These are phyloP conservation scores for Tylopilus felleus DNA, from an alignment of 768 basidiomycete genomes.

Conservation along the genomic window DNA sequence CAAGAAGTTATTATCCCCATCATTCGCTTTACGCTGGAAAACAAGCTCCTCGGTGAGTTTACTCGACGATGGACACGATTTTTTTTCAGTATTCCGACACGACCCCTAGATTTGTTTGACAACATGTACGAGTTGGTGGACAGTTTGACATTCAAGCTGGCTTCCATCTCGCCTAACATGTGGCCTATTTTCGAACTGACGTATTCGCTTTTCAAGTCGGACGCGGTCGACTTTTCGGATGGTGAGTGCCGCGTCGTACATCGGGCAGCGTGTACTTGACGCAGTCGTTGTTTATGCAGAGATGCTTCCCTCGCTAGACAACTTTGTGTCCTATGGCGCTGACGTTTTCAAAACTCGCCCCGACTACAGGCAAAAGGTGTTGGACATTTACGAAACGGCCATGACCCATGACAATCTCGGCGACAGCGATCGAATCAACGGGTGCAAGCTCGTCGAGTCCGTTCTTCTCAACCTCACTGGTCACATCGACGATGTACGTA, in stretches of 20 bases:
- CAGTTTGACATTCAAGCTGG: slow-evolving; percentile 77
- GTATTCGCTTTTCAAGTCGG: slow-evolving; percentile 77
- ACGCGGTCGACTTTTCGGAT: slow-evolving; percentile 84
- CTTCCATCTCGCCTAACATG: slow-evolving; percentile 72
- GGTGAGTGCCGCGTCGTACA: slow-evolving; percentile 40
- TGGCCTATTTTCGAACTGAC: slow-evolving; percentile 87
- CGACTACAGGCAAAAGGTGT: slow-evolving; percentile 74
- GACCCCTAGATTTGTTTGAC: slow-evolving; percentile 68
- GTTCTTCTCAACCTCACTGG: slow-evolving; percentile 78
- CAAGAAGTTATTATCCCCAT: slow-evolving; percentile 81
- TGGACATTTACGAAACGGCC: slow-evolving; percentile 80
- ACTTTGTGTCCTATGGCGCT: slow-evolving; percentile 81
- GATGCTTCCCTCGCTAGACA: slow-evolving; percentile 86
- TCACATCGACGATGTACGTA: slow-evolving; percentile 69
- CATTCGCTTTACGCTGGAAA: slow-evolving; percentile 72
- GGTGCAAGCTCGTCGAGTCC: slow-evolving; percentile 81
- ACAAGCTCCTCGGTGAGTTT: slow-evolving; percentile 66
- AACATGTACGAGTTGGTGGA: slow-evolving; percentile 86
- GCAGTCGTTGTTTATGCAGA: slow-evolving; percentile 41
- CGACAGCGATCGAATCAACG: slow-evolving; percentile 80
- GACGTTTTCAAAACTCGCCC: slow-evolving; percentile 68
- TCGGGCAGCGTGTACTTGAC: neutral
- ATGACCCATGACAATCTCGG: slow-evolving; percentile 71
- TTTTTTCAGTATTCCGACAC: neutral
- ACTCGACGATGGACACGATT: neutral